Evolutionary conservation across 2,329 filamentous ascomycete species (phyloP).

Genomic region (Paecilomyces variotii): DNA sequence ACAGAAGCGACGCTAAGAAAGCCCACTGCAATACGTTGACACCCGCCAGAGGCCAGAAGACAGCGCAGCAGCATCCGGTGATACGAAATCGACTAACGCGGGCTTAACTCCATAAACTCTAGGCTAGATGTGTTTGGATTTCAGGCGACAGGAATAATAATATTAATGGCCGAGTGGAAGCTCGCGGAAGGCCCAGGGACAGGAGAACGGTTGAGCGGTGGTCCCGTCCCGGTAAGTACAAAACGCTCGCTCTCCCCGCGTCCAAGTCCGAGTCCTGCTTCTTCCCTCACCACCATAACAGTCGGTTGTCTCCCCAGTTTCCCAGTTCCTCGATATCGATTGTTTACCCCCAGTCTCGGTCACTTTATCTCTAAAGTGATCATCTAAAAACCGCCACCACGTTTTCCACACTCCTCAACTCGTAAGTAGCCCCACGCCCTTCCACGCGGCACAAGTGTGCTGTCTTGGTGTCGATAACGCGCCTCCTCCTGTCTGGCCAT

Average conservation of each 20-base stretch:
- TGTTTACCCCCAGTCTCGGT: slow-evolving; percentile 31
- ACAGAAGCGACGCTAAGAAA: not conserved
- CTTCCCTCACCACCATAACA: slow-evolving; percentile 3
- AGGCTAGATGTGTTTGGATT: not conserved
- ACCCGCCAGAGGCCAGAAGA: not conserved
- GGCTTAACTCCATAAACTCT: not conserved
- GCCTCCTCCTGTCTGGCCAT: slow-evolving; percentile 5
- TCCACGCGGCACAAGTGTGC: not conserved
- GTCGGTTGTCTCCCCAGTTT: slow-evolving; percentile 9
- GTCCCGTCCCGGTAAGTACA: not conserved
- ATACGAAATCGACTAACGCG: not conserved
- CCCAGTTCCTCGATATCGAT: slow-evolving; percentile 14
- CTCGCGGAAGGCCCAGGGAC: not conserved
- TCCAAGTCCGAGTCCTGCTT: slow-evolving; percentile 2
- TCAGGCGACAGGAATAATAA: not conserved
- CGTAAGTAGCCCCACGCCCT: slow-evolving; percentile 51
- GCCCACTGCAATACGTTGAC: not conserved
- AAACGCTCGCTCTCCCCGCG: not conserved
- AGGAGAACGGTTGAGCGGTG: not conserved
- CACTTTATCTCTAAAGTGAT: slow-evolving; percentile 53
- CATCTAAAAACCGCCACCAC: slow-evolving; percentile 67
- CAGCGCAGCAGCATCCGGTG: not conserved
- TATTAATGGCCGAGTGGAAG: not conserved
- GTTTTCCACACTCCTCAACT: slow-evolving; percentile 98
- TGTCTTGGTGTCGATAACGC: not conserved